Base-by-base conservation (phyloP, 2,329 filamentous ascomycete species). In the Fusarium penzigii region DNA sequence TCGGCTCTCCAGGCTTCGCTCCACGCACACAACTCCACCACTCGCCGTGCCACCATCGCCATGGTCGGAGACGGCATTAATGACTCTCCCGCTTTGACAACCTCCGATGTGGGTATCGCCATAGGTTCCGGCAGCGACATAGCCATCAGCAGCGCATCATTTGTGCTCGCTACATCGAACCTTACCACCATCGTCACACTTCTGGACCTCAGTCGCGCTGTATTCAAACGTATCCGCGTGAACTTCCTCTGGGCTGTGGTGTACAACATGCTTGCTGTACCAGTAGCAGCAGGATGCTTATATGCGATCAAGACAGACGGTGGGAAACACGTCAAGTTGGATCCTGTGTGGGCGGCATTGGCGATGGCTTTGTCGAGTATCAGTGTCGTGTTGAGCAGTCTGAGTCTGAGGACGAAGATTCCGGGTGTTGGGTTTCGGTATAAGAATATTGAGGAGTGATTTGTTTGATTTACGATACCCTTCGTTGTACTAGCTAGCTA, bases 321-420 rank as follows among this genome's bases (percentile, higher is more conserved):
- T 2, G 80, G 78, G 2, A 67, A 68, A 29, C 87, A 88, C 66
- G 72, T 91, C 17, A 75, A 82, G 54, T 72, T 92, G 43, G 86
- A 90, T 68, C 89, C 89, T 0, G 89, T 89, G 2, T 97, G 92
- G 92, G 93, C 92, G 6, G 88, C 86, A 59, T 72, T 96, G 68
- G 92, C 92, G 1, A 97, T 97, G 93, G 93, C 93, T 25, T 72
- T 92, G 70, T 96, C 92, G 71, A 93, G 89, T 70, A 86, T 97
- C 60, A 94, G 89, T 65, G 92, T 97, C 42, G 88, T 97, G 46
- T 74, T 84, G 66, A 96, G 91, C 69, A 93, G 89, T 74, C 72
- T 96, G 65, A 78, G 85, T 45, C 71, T 97, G 74, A 82, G 86
- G 67, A 79, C 70, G 49, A 58, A 67, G 44, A 52, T 79, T 11